Evolutionary conservation across 768 basidiomycete genomes (phyloP), one percentile per base, ranked within the genome.

Genomic region (Rhizopogon vinicolor): DNA sequence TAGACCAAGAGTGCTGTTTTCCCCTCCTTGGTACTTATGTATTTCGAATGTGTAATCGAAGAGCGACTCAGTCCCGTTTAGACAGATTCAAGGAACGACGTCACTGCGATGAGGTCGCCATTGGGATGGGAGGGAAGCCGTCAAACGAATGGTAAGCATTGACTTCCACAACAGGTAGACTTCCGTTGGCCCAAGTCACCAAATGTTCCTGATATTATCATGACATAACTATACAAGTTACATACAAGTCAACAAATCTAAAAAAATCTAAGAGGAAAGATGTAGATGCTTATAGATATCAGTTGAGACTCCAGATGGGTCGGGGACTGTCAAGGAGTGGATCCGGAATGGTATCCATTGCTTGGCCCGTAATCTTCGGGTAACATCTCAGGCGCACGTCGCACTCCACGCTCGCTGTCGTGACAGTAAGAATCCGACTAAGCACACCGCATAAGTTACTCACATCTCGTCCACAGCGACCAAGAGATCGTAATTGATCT

Each of bases 401-500:
- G 73, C 12, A 81, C 72, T n/a, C 89, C 87, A 16, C 84, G 79
- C 66, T 89, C 88, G 57, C 87, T 91, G 60, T 44, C 44, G 41
- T 49, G 44, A 58, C 44, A 61, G 51, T 1, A 41, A 49, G 18
- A 28, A 25, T 45, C 10, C 31, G 37, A 18, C 2, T 22, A 29
- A 18, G 10, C 13, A 41, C 14, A 28, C 6, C 41, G 45, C 25
- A 13, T 40, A 57, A 44, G 52, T 54, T 3, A 79, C 93, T 68
- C 70, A 97, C 91, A 98, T 89, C 69, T 93, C 89, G 66, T 98
- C 95, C 6, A 97, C 74, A 2, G 92, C 91, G 44, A 85, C 78
- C 66, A 97, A 77, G 28, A 99, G 79, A 72, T 99, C 97, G 66
- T 95, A 97, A 65, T 94, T 97, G 65, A 98, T 93, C 71, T 89